Conservation (phyloP, 2,329 filamentous ascomycete species). For the Blastomyces percursus region DNA sequence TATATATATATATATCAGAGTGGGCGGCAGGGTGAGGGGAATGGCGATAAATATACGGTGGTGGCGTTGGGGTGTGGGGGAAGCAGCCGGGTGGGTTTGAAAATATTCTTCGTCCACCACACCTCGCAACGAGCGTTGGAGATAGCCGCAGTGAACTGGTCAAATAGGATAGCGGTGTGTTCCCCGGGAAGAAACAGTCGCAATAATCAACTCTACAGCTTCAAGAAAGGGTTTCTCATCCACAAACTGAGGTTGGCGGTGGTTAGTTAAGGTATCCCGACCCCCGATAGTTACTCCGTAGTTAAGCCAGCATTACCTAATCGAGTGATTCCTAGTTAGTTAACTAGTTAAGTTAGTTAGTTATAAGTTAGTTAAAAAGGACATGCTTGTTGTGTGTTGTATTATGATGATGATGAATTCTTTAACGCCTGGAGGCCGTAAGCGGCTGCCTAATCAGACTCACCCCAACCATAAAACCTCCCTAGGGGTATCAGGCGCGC, state of each 20-base stretch:
- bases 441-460: too few relatives aligned
- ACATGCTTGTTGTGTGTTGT: too few relatives aligned
- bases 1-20: background rate
- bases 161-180: background rate
- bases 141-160: background rate
- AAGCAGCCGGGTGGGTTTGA: background rate
- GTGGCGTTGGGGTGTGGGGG: background rate
- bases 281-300: too few relatives aligned
- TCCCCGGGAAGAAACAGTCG: background rate
- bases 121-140: background rate
- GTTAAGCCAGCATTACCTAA: background rate
- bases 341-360: too few relatives aligned
- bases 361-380: too few relatives aligned
- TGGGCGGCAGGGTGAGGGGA: background rate
- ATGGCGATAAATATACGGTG: background rate
- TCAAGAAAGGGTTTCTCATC: background rate
- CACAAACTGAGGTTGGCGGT: background rate
- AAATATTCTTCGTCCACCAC: background rate
- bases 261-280: too few relatives aligned
- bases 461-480: too few relatives aligned
- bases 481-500: too few relatives aligned
- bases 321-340: background rate
- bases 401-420: too few relatives aligned
- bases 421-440: too few relatives aligned
- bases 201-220: background rate